A percentile compares a stretch with the other conserved stretches of the same genome.
Conservation (phyloP, 2,329 filamentous ascomycete genomes). For the Paramyrothecium sp. region DNA sequence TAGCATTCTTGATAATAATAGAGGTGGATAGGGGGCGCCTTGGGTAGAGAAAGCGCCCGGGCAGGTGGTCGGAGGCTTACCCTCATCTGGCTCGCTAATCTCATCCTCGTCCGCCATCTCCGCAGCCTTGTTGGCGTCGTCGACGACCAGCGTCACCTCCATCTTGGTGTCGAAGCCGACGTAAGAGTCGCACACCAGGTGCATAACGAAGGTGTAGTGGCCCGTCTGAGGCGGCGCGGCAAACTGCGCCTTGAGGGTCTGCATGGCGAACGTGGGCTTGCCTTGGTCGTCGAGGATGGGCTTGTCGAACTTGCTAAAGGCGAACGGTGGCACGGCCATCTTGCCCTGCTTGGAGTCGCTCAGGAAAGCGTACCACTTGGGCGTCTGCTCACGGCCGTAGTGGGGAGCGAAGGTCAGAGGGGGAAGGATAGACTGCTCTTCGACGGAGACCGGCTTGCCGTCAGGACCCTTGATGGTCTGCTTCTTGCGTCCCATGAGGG, state of each 20-base stretch:
- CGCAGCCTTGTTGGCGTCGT: slow-evolving; percentile 82
- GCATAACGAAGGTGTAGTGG: slow-evolving; percentile 92
- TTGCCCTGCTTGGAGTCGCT: slow-evolving; percentile 92
- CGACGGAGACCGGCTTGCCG: slow-evolving; percentile 54
- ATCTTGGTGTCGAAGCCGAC: slow-evolving; percentile 90
- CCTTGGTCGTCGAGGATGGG: slow-evolving; percentile 77
- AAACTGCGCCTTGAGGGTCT: slow-evolving; percentile 97
- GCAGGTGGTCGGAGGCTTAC: slow-evolving; percentile 49
- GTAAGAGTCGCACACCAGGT: slow-evolving; percentile 92
- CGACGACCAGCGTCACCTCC: slow-evolving; percentile 85
- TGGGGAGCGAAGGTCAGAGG: slow-evolving; percentile 90
- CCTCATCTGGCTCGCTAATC: slow-evolving; percentile 96
- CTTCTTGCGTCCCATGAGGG: slow-evolving; percentile 75
- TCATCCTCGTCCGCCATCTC: slow-evolving; percentile 85
- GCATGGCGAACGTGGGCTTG: slow-evolving; percentile 89
- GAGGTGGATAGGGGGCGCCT: background rate
- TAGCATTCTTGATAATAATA: slow-evolving; percentile 12
- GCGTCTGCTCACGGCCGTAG: slow-evolving; percentile 84
- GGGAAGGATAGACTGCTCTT: slow-evolving; percentile 67
- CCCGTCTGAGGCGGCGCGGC: slow-evolving; percentile 89
- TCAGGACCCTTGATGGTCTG: slow-evolving; percentile 62
- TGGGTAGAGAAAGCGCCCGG: slow-evolving; percentile 4
- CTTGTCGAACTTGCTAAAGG: slow-evolving; percentile 90
- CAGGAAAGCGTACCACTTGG: slow-evolving; percentile 92
- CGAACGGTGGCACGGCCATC: slow-evolving; percentile 94